phyloP scores from a whole-genome alignment of 208 protist genomes.

The Acanthamoeba castellanii region DNA sequence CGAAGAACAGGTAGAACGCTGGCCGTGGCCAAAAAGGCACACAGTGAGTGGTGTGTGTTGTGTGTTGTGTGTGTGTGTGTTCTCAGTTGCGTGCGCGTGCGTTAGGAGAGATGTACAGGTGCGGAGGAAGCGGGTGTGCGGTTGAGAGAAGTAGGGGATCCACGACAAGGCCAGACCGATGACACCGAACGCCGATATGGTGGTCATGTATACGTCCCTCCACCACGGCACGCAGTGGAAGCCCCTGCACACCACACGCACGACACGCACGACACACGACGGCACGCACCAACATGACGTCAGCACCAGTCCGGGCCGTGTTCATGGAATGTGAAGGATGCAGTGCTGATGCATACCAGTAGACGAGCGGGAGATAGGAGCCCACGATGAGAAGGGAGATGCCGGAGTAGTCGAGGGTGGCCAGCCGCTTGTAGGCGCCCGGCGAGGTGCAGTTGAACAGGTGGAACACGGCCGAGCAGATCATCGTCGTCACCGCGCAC shows the following conservation, averaged over 20 bases:
- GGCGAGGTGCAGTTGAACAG: constrained; percentile 11
- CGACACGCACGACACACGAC: neutral
- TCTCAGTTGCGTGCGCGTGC: no score
- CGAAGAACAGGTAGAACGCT: constrained; percentile 42
- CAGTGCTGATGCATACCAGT: neutral
- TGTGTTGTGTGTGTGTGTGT: neutral
- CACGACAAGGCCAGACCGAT: constrained; percentile 6
- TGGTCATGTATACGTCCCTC: neutral
- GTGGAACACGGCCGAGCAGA: constrained; percentile 49
- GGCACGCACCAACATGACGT: no score
- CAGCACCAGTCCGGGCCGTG: neutral
- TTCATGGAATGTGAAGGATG: neutral
- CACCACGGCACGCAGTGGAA: constrained; percentile 26
- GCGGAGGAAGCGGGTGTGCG: neutral
- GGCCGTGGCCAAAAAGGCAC: no score
- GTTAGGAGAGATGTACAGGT: neutral
- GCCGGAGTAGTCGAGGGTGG: constrained; percentile 38
- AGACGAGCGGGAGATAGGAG: constrained; percentile 5
- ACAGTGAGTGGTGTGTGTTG: neutral
- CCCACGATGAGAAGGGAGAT: constrained; percentile 26
- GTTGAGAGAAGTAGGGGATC: constrained; percentile 19
- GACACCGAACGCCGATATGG: neutral
- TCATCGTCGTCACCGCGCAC: constrained; percentile 21
- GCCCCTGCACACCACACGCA: neutral
- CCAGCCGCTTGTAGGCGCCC: constrained; percentile 7